phyloP scores from a whole-genome alignment of 306 rosid genomes.

The Gastrolobium bilobum region DNA sequence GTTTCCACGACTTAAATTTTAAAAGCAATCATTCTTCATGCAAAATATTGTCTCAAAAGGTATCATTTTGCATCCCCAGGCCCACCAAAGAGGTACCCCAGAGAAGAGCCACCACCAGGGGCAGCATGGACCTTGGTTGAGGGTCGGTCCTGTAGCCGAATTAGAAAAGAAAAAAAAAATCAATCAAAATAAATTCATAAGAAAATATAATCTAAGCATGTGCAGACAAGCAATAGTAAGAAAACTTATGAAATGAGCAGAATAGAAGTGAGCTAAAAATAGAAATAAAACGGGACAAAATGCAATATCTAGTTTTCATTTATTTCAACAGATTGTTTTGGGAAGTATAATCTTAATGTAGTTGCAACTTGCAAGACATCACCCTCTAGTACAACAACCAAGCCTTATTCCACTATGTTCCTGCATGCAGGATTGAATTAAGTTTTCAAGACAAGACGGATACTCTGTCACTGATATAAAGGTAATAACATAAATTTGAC shows the following conservation, averaged over 20 bases:
- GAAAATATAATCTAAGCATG: conserved; percentile 7
- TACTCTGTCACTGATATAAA: background rate
- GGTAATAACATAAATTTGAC: background rate
- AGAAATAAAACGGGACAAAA: background rate
- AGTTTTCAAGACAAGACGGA: conserved; percentile 23
- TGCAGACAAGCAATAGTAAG: background rate
- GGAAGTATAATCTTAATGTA: background rate
- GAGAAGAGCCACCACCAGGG: conserved; percentile 97
- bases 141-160: conserved; percentile 87
- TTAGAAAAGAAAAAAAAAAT: conserved; percentile 19
- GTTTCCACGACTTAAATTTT: conserved; percentile 50
- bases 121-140: conserved; percentile 98
- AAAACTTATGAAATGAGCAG: conserved; percentile 1
- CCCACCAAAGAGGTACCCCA: conserved; percentile 90
- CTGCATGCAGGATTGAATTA: conserved; percentile 10
- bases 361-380: conserved; percentile 18
- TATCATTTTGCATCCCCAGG: conserved; percentile 74
- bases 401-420: background rate
- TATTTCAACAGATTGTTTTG: conserved; percentile 12
- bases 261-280: background rate
- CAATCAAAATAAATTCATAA: conserved; percentile 13
- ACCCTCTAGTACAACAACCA: background rate
- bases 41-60: conserved; percentile 53
- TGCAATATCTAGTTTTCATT: conserved; percentile 28
- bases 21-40: conserved; percentile 54